Evolutionary conservation across 2,329 filamentous ascomycete species (phyloP).

Genomic region (Exophiala lecanii-corni): DNA sequence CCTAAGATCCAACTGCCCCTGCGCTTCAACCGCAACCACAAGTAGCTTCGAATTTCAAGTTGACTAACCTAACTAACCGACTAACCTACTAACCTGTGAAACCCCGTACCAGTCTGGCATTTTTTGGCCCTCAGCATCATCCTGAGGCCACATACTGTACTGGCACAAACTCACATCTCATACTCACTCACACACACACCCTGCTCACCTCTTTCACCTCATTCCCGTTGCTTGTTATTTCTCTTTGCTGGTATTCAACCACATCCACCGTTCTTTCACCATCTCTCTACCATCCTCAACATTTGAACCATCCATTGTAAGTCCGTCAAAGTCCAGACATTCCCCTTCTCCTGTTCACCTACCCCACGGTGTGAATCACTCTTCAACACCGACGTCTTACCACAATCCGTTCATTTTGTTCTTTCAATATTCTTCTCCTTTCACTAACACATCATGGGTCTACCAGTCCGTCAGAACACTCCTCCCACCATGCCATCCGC

Average conservation of each 20-base stretch:
- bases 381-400: slow-evolving; percentile 2
- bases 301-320: slow-evolving; percentile 14
- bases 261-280: slow-evolving; percentile 6
- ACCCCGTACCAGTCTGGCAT: neutral
- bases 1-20: slow-evolving; percentile 10
- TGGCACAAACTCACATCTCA: neutral
- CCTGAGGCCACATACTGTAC: neutral
- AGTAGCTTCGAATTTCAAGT: too few relatives aligned
- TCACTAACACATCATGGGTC: slow-evolving; percentile 24
- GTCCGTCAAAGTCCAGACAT: slow-evolving; percentile 6
- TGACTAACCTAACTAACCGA: too few relatives aligned
- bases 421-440: slow-evolving; percentile 1
- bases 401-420: slow-evolving; percentile 1
- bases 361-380: neutral
- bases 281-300: slow-evolving; percentile 11
- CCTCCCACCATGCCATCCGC: slow-evolving; percentile 31
- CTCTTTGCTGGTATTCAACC: slow-evolving; percentile 14
- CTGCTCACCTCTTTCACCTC: slow-evolving; percentile 9
- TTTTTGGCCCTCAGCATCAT: slow-evolving; percentile 2
- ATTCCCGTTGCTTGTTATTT: slow-evolving; percentile 10
- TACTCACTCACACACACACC: slow-evolving; percentile 8
- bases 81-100: too few relatives aligned
- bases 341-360: slow-evolving; percentile 7
- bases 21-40: slow-evolving; percentile 4
- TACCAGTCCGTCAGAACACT: slow-evolving; percentile 23